Evolutionary conservation across 1,284 basidiomycete genomes (phyloP).

Genomic region (Trametes pubescens): DNA sequence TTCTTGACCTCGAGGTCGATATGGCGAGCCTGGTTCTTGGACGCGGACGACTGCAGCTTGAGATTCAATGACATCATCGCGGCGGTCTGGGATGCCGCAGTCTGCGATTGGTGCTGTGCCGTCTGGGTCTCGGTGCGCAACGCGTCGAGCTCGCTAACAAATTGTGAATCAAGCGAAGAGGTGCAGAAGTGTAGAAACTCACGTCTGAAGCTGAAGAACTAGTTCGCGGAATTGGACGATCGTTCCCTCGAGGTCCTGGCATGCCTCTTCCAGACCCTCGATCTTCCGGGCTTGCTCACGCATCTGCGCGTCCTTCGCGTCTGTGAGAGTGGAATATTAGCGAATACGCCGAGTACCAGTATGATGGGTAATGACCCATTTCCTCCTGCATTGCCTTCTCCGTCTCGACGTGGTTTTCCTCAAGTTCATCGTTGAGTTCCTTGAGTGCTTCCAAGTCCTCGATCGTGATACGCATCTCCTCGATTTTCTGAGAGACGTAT

Average conservation of each 20-base stretch:
- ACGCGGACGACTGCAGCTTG: slow-evolving; percentile 88
- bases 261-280: slow-evolving; percentile 75
- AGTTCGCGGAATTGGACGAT: slow-evolving; percentile 92
- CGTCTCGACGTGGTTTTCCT: slow-evolving; percentile 95
- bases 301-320: slow-evolving; percentile 74
- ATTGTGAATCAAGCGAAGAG: slow-evolving; percentile 12
- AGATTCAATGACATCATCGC: slow-evolving; percentile 92
- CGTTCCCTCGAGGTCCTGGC: slow-evolving; percentile 87
- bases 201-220: slow-evolving; percentile 85
- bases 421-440: slow-evolving; percentile 96
- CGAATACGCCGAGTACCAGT: background rate
- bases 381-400: slow-evolving; percentile 94
- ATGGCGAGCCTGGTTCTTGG: slow-evolving; percentile 88
- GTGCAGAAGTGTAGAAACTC: slow-evolving; percentile 32
- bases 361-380: slow-evolving; percentile 62
- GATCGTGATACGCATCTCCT: slow-evolving; percentile 94
- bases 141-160: slow-evolving; percentile 78
- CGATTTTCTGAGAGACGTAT: slow-evolving; percentile 76
- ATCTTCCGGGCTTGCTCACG: slow-evolving; percentile 74
- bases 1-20: slow-evolving; percentile 89
- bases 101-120: slow-evolving; percentile 83
- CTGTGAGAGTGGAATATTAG: slow-evolving; percentile 48
- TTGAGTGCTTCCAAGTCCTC: slow-evolving; percentile 97
- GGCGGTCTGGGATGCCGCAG: slow-evolving; percentile 77
- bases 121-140: slow-evolving; percentile 86